Percentiles rank a stretch among this genome's conserved stretches.
phyloP scores from a whole-genome alignment of 2,329 filamentous ascomycete genomes.

The Diaporthe caulivora region DNA sequence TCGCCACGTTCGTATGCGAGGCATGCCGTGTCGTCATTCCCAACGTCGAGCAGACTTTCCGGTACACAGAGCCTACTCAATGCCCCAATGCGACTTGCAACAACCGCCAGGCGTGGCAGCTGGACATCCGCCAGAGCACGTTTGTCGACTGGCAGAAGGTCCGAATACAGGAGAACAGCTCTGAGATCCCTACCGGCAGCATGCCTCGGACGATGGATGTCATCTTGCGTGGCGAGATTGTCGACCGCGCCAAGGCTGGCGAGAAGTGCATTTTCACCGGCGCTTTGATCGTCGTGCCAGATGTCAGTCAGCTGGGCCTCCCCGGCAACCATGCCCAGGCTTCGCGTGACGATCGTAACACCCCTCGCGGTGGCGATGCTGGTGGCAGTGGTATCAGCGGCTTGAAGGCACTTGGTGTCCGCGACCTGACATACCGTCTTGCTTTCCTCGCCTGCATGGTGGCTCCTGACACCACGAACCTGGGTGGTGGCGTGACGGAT shows the following conservation, averaged over 20 bases:
- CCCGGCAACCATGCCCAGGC: slow-evolving; percentile 88
- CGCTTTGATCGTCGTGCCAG: slow-evolving; percentile 94
- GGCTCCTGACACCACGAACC: slow-evolving; percentile 85
- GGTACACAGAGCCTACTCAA: slow-evolving; percentile 96
- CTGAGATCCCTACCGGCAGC: slow-evolving; percentile 96
- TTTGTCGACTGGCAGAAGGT: slow-evolving; percentile 99
- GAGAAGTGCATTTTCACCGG: slow-evolving; percentile 99
- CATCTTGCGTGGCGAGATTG: slow-evolving; percentile 95
- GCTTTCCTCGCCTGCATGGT: slow-evolving; percentile 99
- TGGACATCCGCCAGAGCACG: slow-evolving; percentile 97
- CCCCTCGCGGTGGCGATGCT: slow-evolving; percentile 79
- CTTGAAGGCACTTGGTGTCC: slow-evolving; percentile 91
- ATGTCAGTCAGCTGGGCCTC: slow-evolving; percentile 93
- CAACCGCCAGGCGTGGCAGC: slow-evolving; percentile 91
- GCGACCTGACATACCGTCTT: slow-evolving; percentile 93
- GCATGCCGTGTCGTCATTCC: slow-evolving; percentile 85
- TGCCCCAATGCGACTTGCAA: slow-evolving; percentile 90
- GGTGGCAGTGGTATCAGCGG: slow-evolving; percentile 89
- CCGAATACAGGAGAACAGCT: slow-evolving; percentile 97
- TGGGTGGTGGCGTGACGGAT: slow-evolving; percentile 85
- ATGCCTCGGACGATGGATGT: slow-evolving; percentile 99
- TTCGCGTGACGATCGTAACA: slow-evolving; percentile 83
- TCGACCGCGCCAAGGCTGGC: slow-evolving; percentile 95
- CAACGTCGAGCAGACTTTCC: slow-evolving; percentile 96
- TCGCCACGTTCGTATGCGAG: slow-evolving; percentile 94